Percentiles rank a stretch among this genome's conserved stretches.
Evolutionary conservation across 139 green algal genomes (phyloP).

Genomic region (Chlorella sp.): DNA sequence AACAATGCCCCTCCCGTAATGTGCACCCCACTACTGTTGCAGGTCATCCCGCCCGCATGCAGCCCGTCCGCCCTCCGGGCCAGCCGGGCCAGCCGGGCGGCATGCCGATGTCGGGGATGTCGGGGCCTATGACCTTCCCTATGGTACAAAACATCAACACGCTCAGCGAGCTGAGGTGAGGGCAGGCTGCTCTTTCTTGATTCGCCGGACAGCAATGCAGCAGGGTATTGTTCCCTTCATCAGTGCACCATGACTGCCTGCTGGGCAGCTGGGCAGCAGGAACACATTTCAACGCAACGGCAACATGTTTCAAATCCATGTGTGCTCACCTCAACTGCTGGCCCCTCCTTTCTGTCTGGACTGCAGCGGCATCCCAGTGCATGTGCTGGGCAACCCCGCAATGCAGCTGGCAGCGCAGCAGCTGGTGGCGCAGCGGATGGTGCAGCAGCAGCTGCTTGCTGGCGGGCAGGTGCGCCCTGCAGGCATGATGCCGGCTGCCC

Average conservation of each 20-base stretch:
- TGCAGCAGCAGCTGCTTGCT: constrained; percentile 27
- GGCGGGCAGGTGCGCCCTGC: constrained; percentile 6
- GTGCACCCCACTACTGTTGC: too few species aligned
- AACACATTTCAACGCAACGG: background rate
- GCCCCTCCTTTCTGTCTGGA: background rate
- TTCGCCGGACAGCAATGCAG: background rate
- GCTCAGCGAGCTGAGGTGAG: constrained; percentile 17
- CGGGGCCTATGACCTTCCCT: constrained; percentile 15
- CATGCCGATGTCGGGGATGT: background rate
- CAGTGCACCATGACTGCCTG: background rate
- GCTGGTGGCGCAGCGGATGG: constrained; percentile 18
- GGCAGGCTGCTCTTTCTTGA: background rate
- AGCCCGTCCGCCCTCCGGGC: too few species aligned
- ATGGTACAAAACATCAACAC: constrained; percentile 14
- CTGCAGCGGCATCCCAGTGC: constrained; percentile 18
- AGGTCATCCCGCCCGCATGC: too few species aligned
- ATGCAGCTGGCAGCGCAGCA: constrained; percentile 38
- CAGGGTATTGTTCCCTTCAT: background rate
- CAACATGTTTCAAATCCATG: background rate
- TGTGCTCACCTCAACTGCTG: too few species aligned
- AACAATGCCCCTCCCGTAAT: too few species aligned
- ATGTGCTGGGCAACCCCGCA: constrained; percentile 23
- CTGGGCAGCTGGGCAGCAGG: background rate
- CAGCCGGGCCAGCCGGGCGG: background rate
- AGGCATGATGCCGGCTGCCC: background rate